Conservation (phyloP, 78 protist species). For the Isochrysis galbana region DNA sequence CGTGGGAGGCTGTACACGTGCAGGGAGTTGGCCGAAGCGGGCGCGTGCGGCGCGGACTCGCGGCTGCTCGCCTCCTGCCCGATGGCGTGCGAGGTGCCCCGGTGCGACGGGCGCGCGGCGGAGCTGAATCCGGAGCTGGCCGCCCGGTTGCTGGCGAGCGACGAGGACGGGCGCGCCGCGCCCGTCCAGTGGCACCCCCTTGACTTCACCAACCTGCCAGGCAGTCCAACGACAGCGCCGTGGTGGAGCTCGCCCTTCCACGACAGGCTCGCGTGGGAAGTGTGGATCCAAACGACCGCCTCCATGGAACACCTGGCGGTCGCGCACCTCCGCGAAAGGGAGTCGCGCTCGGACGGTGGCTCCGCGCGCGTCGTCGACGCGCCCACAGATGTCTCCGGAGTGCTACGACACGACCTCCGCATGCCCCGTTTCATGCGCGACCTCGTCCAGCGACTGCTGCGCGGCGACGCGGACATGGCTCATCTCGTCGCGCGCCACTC, state of each 20-base stretch:
- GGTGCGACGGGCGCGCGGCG: too few relatives aligned
- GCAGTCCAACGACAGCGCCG: not conserved
- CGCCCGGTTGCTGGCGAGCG: too few relatives aligned
- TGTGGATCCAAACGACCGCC: slow-evolving; percentile 48
- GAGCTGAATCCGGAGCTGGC: not conserved
- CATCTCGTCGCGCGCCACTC: too few relatives aligned
- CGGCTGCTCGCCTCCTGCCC: not conserved
- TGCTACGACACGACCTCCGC: too few relatives aligned
- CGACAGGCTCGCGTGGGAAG: slow-evolving; percentile 47
- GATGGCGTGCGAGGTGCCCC: not conserved
- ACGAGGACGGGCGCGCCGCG: not conserved
- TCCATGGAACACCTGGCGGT: too few relatives aligned
- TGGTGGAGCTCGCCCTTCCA: slow-evolving; percentile 37
- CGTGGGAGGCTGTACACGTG: not conserved
- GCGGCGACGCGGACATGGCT: too few relatives aligned
- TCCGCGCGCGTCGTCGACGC: too few relatives aligned
- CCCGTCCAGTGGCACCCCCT: not conserved
- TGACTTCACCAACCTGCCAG: slow-evolving; percentile 22
- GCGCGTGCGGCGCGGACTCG: not conserved
- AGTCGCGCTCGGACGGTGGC: too few relatives aligned
- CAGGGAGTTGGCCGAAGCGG: not conserved
- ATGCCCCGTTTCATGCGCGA: too few relatives aligned
- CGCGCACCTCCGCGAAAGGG: too few relatives aligned
- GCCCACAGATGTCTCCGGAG: too few relatives aligned
- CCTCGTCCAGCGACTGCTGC: too few relatives aligned